A percentile compares a stretch with the other conserved stretches of the same genome.
Conservation (phyloP, 371 early-diverging fungal genomes). For the Mucor saturninus region DNA sequence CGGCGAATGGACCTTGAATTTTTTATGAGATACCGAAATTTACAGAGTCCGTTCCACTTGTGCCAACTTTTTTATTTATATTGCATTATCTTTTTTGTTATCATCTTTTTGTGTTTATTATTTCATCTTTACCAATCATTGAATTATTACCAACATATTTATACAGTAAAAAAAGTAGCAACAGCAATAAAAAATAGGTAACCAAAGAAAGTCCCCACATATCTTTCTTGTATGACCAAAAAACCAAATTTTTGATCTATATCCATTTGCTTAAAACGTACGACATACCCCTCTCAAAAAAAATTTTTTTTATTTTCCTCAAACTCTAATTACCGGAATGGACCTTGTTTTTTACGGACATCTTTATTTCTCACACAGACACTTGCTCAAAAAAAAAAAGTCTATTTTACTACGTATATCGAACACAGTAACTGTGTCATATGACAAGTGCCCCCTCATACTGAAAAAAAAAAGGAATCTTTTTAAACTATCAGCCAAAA, state of each 20-base stretch:
- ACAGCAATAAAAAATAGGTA: background rate
- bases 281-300: background rate
- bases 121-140: background rate
- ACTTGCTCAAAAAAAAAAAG: background rate
- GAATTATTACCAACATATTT: no score
- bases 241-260: conserved; percentile 6
- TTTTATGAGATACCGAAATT: background rate
- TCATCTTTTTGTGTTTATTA: background rate
- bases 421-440: conserved; percentile 5
- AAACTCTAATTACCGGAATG: conserved; percentile 1
- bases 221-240: conserved; percentile 1
- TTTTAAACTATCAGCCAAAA: background rate
- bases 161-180: background rate
- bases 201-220: background rate
- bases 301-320: background rate
- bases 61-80: background rate
- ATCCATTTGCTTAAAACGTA: conserved; percentile 1
- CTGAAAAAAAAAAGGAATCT: background rate
- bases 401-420: no score
- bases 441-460: background rate
- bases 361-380: background rate
- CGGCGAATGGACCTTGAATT: conserved; percentile 4
- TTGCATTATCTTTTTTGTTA: background rate
- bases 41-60: conserved; percentile 3
- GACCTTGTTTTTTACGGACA: background rate